Conservation (phyloP, 768 basidiomycete species). For the Leccinum variicolor region DNA sequence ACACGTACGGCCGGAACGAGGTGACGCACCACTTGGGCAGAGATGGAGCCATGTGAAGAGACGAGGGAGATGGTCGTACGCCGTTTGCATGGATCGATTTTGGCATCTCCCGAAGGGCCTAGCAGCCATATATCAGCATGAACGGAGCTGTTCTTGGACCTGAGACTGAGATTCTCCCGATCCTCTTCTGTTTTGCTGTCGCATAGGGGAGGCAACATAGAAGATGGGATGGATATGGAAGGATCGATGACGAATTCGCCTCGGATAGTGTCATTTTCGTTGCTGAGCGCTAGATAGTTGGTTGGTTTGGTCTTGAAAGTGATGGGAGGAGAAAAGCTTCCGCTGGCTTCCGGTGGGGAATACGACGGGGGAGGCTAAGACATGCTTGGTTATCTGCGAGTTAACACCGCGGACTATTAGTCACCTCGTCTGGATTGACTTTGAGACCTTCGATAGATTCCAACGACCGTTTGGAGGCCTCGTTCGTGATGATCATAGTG, state of each 20-base stretch:
- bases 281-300: constrained; percentile 20
- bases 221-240: constrained; percentile 34
- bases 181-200: constrained; percentile 34
- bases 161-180: constrained; percentile 38
- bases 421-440: constrained; percentile 5
- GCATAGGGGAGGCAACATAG: constrained; percentile 38
- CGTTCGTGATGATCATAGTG: constrained; percentile 8
- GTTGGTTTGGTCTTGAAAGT: constrained; percentile 28
- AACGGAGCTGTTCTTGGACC: constrained; percentile 34
- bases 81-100: constrained; percentile 4
- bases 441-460: background rate
- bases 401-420: background rate
- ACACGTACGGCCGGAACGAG: background rate
- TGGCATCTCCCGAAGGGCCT: background rate
- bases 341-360: background rate
- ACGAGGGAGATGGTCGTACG: constrained; percentile 23
- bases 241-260: constrained; percentile 45
- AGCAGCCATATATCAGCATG: constrained; percentile 40
- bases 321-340: background rate
- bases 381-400: background rate
- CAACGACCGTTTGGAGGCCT: background rate
- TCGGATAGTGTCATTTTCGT: constrained; percentile 3
- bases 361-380: constrained; percentile 26
- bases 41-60: constrained; percentile 16
- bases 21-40: constrained; percentile 18